A percentile compares a stretch with the other conserved stretches of the same genome.
phyloP scores from a whole-genome alignment of 2,329 filamentous ascomycete species.

The Sclerotinia nivalis region DNA sequence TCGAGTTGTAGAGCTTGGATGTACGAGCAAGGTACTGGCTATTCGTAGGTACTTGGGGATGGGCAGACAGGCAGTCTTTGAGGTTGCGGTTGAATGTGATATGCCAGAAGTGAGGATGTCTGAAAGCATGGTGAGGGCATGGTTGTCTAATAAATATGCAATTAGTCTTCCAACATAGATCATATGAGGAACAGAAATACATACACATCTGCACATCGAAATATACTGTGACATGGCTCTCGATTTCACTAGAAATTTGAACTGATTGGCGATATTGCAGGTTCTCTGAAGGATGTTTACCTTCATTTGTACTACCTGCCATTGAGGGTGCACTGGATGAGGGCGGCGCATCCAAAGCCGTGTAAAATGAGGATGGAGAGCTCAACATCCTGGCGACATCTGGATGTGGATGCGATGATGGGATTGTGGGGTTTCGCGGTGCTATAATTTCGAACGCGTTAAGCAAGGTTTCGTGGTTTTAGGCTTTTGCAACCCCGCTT shows the following conservation, averaged over 20 bases:
- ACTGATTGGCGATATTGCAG: constrained; percentile 12
- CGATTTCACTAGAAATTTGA: constrained; percentile 19
- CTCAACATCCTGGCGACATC: constrained; percentile 10
- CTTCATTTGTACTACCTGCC: constrained; percentile 3
- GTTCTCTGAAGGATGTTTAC: not conserved
- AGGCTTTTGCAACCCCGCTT: not conserved
- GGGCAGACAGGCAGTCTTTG: constrained; percentile 60
- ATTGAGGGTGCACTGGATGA: not conserved
- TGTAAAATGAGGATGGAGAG: constrained; percentile 17
- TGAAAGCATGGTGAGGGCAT: constrained; percentile 64
- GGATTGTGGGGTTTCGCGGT: constrained; percentile 6
- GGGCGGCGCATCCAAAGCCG: constrained; percentile 1
- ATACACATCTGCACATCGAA: constrained; percentile 24
- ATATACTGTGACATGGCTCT: constrained; percentile 17
- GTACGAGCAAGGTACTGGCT: constrained; percentile 77
- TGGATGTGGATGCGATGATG: not conserved
- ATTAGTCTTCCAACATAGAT: constrained; percentile 7
- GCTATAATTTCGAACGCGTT: constrained; percentile 2
- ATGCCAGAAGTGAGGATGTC: constrained; percentile 60
- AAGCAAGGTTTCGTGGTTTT: not conserved
- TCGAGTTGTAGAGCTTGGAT: constrained; percentile 77
- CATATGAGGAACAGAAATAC: not conserved
- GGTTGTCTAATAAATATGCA: constrained; percentile 46
- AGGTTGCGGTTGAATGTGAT: constrained; percentile 41
- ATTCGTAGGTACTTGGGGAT: constrained; percentile 73